Base-by-base conservation (phyloP, 2,329 filamentous ascomycete genomes). In the Diplocarpon mali region DNA sequence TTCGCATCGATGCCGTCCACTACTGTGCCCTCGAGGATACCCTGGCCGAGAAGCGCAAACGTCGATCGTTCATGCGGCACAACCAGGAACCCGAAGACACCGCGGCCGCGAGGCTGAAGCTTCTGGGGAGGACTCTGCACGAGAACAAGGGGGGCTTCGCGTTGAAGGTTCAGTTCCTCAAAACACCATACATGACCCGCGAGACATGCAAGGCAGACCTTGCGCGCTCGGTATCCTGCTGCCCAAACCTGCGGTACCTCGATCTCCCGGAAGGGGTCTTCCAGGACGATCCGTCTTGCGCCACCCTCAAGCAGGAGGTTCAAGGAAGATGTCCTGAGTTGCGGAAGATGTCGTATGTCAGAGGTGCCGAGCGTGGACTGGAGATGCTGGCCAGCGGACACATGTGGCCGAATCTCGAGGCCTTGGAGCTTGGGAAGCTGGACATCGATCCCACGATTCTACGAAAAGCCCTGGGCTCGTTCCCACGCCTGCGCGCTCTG, bases 111-210 rank as follows among this genome's bases (percentile, higher is more conserved):
- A 80, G 90, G 28, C 72, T 96, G 40, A 75, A 79, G 57, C 73
- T 95, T 45, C 75, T 96, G 38, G 85, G 83, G 60, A 78, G 87
- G 50, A 87, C 88, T 1, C 77, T 95, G 40, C 79, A 88, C 51
- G 84, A 90, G 40, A 82, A 88, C 50, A 75, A 67, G 38, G 63
- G 72, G 8, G 68, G 73, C 20, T 67, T 94, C 37, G 87, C 82
- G 29, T 69, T 74, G 44, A 69, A 78, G 35, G 85, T 95, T 5
- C 68, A 81, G 58, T 88, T 82, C 56, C 71, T 96, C 58, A 94
- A 95, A 69, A 80, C 87, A 47, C 87, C 90, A 6, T 95, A 95
- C 64, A 95, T 95, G 90, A 82, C 90, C 43, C 80, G 90, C 36
- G 60, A 95, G 67, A 85, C 85, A 1, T 84, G 76, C 61, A 87